Conservation (phyloP, 1,284 basidiomycete species). For the Microbotryum lychnidis-dioicae region DNA sequence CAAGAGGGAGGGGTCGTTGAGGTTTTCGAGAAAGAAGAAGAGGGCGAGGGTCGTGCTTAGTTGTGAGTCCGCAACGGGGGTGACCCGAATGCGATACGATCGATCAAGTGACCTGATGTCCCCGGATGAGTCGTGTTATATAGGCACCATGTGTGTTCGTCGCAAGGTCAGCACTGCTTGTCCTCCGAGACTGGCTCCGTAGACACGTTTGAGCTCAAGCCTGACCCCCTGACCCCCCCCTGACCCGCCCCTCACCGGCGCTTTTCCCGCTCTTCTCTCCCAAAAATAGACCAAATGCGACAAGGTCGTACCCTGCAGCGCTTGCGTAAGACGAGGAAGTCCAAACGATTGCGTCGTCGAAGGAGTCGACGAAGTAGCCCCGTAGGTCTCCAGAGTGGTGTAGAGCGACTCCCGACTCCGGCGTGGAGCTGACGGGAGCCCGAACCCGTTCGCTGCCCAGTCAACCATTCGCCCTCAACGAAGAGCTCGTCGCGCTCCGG, state of each 20-base stretch:
- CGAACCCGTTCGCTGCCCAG: background rate
- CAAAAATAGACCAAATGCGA: constrained; percentile 1
- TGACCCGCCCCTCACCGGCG: too few species aligned
- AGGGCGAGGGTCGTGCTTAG: background rate
- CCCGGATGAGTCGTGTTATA: too few species aligned
- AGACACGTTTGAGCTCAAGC: too few species aligned
- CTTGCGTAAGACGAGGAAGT: background rate
- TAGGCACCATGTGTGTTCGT: background rate
- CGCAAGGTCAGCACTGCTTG: background rate
- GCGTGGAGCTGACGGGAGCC: too few species aligned
- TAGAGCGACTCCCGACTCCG: background rate
- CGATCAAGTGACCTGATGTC: too few species aligned
- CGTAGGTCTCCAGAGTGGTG: background rate
- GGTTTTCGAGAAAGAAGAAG: background rate
- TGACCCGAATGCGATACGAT: too few species aligned
- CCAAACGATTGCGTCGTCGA: background rate
- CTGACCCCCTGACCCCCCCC: too few species aligned
- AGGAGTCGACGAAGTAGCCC: background rate
- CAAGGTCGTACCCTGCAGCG: constrained; percentile 1
- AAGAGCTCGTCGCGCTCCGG: background rate
- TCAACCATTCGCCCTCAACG: constrained; percentile 6
- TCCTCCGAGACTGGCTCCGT: too few species aligned
- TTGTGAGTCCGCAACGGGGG: background rate
- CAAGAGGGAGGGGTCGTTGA: too few species aligned
- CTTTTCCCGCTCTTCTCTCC: too few species aligned